Evolutionary conservation across 2,329 filamentous ascomycete species (phyloP).

Genomic region (Dactylonectria macrodidyma): DNA sequence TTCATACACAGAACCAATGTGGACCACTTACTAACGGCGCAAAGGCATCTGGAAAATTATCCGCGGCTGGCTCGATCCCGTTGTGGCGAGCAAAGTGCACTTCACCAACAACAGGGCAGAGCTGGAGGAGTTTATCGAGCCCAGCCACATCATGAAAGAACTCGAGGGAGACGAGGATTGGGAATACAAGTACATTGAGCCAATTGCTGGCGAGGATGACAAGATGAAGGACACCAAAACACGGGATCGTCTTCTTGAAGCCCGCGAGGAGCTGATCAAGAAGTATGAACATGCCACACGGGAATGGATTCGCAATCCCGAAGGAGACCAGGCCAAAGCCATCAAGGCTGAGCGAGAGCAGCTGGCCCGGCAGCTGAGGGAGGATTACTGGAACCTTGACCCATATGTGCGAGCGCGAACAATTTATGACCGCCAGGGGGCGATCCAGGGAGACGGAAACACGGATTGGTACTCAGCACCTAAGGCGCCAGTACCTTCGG

Average conservation of each 20-base stretch:
- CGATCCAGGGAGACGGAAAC: constrained; percentile 77
- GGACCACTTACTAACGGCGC: constrained; percentile 23
- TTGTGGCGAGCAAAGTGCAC: constrained; percentile 93
- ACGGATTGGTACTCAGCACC: constrained; percentile 76
- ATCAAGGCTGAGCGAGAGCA: constrained; percentile 71
- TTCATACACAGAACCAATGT: neutral
- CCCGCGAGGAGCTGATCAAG: constrained; percentile 76
- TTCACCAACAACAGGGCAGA: constrained; percentile 90
- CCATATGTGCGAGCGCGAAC: constrained; percentile 87
- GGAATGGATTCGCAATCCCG: constrained; percentile 75
- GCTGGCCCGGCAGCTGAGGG: constrained; percentile 74
- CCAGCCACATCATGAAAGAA: constrained; percentile 81
- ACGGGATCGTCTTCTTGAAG: constrained; percentile 73
- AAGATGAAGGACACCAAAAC: constrained; percentile 77
- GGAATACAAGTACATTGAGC: constrained; percentile 87
- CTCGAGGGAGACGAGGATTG: constrained; percentile 90
- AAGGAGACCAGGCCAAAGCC: constrained; percentile 61
- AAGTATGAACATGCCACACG: constrained; percentile 83
- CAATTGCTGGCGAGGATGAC: constrained; percentile 81
- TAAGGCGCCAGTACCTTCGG: constrained; percentile 33
- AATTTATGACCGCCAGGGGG: constrained; percentile 86
- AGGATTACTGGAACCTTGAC: constrained; percentile 91
- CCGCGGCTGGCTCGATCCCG: constrained; percentile 94
- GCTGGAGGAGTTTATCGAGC: constrained; percentile 81
- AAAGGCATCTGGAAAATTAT: constrained; percentile 96